A percentile compares a stretch with the other conserved stretches of the same genome.
phyloP scores from a whole-genome alignment of 306 rosid species.

The Vachellia collinsii region DNA sequence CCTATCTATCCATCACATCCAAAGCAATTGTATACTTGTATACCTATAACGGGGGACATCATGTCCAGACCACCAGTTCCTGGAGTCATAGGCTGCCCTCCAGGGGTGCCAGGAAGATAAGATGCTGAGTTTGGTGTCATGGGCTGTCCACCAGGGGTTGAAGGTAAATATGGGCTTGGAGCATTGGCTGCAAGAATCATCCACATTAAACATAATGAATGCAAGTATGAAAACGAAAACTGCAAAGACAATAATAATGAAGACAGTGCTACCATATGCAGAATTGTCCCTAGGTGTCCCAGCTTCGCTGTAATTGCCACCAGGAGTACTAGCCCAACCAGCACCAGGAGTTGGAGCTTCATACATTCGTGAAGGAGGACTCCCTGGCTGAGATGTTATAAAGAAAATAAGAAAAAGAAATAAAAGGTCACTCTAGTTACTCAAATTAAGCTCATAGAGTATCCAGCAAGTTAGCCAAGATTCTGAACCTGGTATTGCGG shows the following conservation, averaged over 20 bases:
- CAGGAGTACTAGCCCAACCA: conserved; percentile 95
- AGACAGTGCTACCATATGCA: conserved; percentile 61
- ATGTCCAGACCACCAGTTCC: conserved; percentile 96
- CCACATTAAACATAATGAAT: background rate
- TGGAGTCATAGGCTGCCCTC: conserved; percentile 99
- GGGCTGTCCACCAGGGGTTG: conserved; percentile 99
- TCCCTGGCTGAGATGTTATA: conserved; percentile 73
- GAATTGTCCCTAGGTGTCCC: conserved; percentile 90
- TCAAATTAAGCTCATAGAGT: conserved; percentile 17
- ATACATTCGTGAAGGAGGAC: conserved; percentile 86
- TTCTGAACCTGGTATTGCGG: conserved; percentile 89
- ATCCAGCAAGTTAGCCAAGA: conserved; percentile 29
- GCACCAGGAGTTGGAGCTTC: conserved; percentile 99
- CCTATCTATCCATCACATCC: background rate
- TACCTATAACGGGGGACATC: conserved; percentile 96
- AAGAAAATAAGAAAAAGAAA: conserved; percentile 3
- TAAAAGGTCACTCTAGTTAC: background rate
- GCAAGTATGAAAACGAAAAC: conserved; percentile 20
- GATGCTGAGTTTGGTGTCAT: conserved; percentile 97
- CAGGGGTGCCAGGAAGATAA: conserved; percentile 99
- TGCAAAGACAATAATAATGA: conserved; percentile 1
- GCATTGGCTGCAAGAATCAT: conserved; percentile 75
- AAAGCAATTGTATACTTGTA: background rate
- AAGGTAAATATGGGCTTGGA: conserved; percentile 98
- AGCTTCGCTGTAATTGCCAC: conserved; percentile 91